Conservation (phyloP, 768 basidiomycete species). For the Hypsizygus marmoreus region DNA sequence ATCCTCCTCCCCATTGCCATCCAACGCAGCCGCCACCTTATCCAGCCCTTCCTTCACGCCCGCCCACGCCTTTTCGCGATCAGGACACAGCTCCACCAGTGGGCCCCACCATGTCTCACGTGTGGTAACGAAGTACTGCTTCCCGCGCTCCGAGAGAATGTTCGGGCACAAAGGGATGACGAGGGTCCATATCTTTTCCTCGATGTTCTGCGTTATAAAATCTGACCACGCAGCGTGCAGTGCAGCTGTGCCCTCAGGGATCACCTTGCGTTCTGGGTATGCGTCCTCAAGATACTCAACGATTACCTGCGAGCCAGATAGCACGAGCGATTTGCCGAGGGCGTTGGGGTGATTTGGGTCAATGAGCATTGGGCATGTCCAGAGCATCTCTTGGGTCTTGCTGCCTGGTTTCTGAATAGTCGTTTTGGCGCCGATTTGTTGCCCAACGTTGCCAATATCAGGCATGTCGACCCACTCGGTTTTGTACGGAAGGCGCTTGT, state of each 20-base stretch:
- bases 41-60: constrained; percentile 10
- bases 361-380: constrained; percentile 15
- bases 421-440: constrained; percentile 31
- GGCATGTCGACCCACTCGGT: constrained; percentile 45
- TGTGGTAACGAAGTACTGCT: constrained; percentile 14
- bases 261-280: constrained; percentile 18
- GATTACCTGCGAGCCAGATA: constrained; percentile 15
- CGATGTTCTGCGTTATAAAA: constrained; percentile 4
- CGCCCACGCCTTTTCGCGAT: constrained; percentile 13
- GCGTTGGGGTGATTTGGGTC: constrained; percentile 14
- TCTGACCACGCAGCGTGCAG: constrained; percentile 13
- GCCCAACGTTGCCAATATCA: constrained; percentile 36
- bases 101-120: constrained; percentile 16
- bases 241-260: constrained; percentile 14
- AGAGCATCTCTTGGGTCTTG: constrained; percentile 7
- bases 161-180: constrained; percentile 2
- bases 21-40: constrained; percentile 13
- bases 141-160: constrained; percentile 8
- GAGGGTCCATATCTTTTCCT: neutral
- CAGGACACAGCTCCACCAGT: constrained; percentile 11
- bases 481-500: constrained; percentile 30
- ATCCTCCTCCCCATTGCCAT: constrained; percentile 6
- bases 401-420: constrained; percentile 20
- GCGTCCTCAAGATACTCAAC: constrained; percentile 16
- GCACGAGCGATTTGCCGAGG: constrained; percentile 10